phyloP scores from a whole-genome alignment of 2,329 filamentous ascomycete species.

The Nemania sp. region DNA sequence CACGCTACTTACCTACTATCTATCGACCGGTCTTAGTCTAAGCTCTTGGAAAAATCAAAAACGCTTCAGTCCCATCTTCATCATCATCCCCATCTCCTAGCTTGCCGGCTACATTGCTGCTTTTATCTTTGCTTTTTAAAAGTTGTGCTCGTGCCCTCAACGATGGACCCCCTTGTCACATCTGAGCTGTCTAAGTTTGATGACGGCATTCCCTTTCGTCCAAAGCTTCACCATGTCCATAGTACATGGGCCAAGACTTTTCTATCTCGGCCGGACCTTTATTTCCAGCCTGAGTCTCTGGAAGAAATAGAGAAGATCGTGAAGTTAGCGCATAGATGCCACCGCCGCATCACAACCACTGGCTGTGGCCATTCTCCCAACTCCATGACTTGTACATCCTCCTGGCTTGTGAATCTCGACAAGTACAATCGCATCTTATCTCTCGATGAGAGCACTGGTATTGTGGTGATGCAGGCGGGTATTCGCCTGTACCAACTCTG shows the following conservation, averaged over 20 bases:
- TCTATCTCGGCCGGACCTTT: conserved; percentile 88
- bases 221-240: conserved; percentile 78
- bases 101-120: background rate
- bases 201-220: conserved; percentile 77
- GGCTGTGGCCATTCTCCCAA: conserved; percentile 94
- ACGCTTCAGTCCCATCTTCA: background rate
- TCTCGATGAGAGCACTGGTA: conserved; percentile 72
- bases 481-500: conserved; percentile 84
- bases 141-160: background rate
- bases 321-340: conserved; percentile 81
- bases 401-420: conserved; percentile 96
- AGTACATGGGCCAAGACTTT: conserved; percentile 97
- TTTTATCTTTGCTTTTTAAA: background rate
- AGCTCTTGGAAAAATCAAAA: conserved; percentile 13
- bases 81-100: background rate
- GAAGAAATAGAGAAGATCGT: conserved; percentile 87
- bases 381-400: conserved; percentile 90
- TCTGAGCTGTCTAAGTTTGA: conserved; percentile 44
- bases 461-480: conserved; percentile 86
- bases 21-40: background rate
- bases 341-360: conserved; percentile 85
- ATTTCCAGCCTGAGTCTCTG: conserved; percentile 84
- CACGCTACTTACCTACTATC: background rate
- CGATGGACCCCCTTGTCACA: conserved; percentile 47
- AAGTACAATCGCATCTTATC: conserved; percentile 78